Evolutionary conservation across 2,329 filamentous ascomycete species (phyloP), one percentile per base, ranked within the genome.

Genomic region (Thielaviopsis musarum): DNA sequence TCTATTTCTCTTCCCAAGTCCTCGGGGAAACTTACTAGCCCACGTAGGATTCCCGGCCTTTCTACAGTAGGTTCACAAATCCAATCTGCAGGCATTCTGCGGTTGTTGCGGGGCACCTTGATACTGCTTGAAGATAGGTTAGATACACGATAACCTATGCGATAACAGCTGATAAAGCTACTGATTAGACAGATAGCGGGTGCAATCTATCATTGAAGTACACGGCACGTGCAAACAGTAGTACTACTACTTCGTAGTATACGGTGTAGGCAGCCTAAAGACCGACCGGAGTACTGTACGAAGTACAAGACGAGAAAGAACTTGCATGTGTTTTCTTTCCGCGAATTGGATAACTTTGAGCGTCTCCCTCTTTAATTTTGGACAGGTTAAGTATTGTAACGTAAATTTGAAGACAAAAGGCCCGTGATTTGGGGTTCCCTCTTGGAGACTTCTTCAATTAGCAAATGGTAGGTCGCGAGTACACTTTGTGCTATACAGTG

Each of bases 161-260:
- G 57, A 38, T 55, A 55, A 34, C 52, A 34, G 19, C 17, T 55
- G 53, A 55, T 55, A 55, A 34, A 30, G 26, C 26, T 21, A 13
- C n/a, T 55, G 53, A 55, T 55, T 55, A 55, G 24, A 38, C 3
- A 59, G 57, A 52, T 54, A 54, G 56, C 51, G 28, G 48, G 41
- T 15, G 12, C 21, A 26, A 56, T 34, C 19, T 56, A 56, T 28
- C 30, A 34, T 34, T 10, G n/a, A 34, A 34, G 30, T 9, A 19
- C 12, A 24, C 3, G 4, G 6, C 30, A 34, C 6, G 5, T 10
- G 30, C 30, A 34, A 10, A 2, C 30, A 34, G 10, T n/a, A 51
- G 48, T 15, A 51, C 7, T 15, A 17, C 48, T 7, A n/a, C n/a
- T n/a, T n/a, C n/a, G n/a, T n/a, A n/a, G n/a, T 26, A 26, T 22